Evolutionary conservation across 73 alveolate genomes (phyloP).

Genomic region (Paramecium bursaria): DNA sequence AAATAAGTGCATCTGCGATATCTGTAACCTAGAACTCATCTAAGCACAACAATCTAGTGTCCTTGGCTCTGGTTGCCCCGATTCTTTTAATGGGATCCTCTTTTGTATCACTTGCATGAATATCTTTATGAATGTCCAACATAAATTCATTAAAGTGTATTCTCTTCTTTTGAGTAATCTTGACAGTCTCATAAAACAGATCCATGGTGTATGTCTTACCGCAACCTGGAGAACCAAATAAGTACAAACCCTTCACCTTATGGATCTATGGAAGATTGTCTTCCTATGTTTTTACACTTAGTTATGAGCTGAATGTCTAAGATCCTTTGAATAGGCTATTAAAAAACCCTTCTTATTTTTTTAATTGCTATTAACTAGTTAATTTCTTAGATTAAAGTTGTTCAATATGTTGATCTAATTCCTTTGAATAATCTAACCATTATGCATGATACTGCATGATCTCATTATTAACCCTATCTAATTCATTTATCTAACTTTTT

Average conservation of each 20-base stretch:
- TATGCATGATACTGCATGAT: background rate
- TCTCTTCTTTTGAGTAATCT: conserved; percentile 75
- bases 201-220: conserved; percentile 97
- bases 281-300: background rate
- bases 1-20: conserved; percentile 95
- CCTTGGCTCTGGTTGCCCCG: conserved; percentile 78
- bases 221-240: conserved; percentile 89
- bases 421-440: conserved; percentile 41
- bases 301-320: background rate
- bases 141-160: conserved; percentile 92
- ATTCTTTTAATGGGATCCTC: conserved; percentile 85
- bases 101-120: conserved; percentile 69
- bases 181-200: conserved; percentile 82
- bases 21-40: conserved; percentile 96
- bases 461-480: conserved; percentile 22
- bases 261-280: background rate
- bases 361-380: background rate
- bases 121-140: conserved; percentile 89
- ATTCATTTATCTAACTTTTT: conserved; percentile 11
- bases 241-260: conserved; percentile 74
- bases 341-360: conserved; percentile 37
- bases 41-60: conserved; percentile 79
- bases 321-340: conserved; percentile 37
- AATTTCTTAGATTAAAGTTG: background rate
- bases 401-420: background rate